A percentile compares a stretch with the other conserved stretches of the same genome.
These are phyloP conservation scores for Salix brachista DNA, from an alignment of 345 rosid genomes.

Conservation along the genomic window DNA sequence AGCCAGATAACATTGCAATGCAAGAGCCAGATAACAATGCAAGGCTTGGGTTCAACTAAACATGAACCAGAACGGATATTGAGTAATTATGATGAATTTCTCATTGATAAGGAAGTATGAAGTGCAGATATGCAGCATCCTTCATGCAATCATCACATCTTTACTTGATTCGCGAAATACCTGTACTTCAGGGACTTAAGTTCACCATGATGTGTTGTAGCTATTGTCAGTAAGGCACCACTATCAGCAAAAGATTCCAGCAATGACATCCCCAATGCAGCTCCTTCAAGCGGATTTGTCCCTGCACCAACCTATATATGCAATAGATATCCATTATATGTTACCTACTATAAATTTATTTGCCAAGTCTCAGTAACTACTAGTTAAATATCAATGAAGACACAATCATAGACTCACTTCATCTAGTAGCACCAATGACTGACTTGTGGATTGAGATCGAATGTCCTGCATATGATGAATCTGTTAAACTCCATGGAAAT, in stretches of 20 bases:
- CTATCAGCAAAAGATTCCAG: constrained; percentile 77
- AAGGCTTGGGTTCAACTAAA: not conserved
- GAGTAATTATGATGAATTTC: not conserved
- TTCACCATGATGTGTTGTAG: constrained; percentile 92
- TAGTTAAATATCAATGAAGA: not conserved
- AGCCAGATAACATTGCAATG: no score
- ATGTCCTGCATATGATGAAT: constrained; percentile 63
- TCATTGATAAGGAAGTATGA: not conserved
- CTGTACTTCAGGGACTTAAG: constrained; percentile 90
- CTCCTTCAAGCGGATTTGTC: constrained; percentile 98
- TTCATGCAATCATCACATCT: constrained; percentile 8
- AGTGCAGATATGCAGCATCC: not conserved
- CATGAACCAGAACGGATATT: not conserved
- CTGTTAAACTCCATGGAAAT: not conserved
- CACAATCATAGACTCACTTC: constrained; percentile 52
- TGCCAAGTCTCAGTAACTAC: not conserved
- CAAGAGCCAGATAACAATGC: not conserved
- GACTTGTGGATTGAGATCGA: constrained; percentile 61
- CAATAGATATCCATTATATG: constrained; percentile 1
- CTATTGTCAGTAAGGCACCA: constrained; percentile 77
- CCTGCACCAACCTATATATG: constrained; percentile 81
- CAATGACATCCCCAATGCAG: constrained; percentile 88
- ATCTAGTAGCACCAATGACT: constrained; percentile 81
- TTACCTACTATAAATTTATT: no score
- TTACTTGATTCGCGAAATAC: constrained; percentile 26